phyloP scores from a whole-genome alignment of 1,284 basidiomycete species.

The Pseudozyma sp. region DNA sequence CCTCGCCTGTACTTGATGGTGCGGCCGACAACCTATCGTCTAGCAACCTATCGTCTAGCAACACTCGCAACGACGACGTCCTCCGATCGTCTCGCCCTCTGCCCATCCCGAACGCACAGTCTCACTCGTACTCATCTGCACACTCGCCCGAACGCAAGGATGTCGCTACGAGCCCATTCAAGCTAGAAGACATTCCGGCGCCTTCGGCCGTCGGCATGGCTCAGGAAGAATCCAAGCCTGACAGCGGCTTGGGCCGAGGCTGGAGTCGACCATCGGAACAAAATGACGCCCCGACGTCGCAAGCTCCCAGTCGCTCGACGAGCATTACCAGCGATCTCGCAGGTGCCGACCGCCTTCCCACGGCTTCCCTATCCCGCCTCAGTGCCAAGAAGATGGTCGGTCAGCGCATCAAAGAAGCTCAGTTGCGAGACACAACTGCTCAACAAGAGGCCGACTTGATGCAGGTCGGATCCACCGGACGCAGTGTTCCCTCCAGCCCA shows the following conservation, averaged over 20 bases:
- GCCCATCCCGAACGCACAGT: constrained; percentile 29
- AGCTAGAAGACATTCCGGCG: constrained; percentile 34
- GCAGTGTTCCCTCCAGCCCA: constrained; percentile 37
- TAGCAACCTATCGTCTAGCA: neutral
- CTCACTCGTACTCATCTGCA: constrained; percentile 15
- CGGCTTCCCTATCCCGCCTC: constrained; percentile 55
- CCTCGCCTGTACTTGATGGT: constrained; percentile 10
- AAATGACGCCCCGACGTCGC: constrained; percentile 14
- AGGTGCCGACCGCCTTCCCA: constrained; percentile 47
- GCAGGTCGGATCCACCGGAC: constrained; percentile 24
- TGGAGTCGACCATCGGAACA: constrained; percentile 28
- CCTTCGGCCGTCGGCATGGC: constrained; percentile 16
- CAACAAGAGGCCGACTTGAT: constrained; percentile 39
- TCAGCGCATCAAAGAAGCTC: constrained; percentile 61
- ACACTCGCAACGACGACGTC: constrained; percentile 10
- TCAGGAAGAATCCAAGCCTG: constrained; percentile 15
- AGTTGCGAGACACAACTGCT: constrained; percentile 45
- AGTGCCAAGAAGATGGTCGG: constrained; percentile 60
- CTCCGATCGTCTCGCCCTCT: constrained; percentile 30
- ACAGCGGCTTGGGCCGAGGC: constrained; percentile 24
- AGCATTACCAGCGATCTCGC: constrained; percentile 26
- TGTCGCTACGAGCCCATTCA: constrained; percentile 53
- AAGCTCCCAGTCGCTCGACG: constrained; percentile 18
- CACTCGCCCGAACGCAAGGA: constrained; percentile 39
- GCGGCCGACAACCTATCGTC: neutral